These are phyloP conservation scores for Vitis rupestris DNA, from an alignment of 164 flowering plant species.

Conservation along the genomic window DNA sequence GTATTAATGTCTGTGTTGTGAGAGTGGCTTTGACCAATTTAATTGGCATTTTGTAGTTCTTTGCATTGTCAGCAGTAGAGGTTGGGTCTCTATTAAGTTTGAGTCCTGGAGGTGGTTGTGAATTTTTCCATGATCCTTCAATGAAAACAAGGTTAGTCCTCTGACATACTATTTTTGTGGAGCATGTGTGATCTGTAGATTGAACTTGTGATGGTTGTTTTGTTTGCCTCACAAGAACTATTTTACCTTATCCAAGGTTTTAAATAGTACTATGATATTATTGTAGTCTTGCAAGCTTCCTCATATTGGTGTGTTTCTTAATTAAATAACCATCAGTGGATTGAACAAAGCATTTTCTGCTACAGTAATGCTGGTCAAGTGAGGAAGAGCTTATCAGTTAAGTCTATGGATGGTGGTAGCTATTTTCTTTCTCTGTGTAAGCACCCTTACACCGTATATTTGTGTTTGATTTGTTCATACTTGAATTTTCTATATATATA, in stretches of 20 bases:
- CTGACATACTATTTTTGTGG: background rate
- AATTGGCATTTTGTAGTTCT: conserved; percentile 40
- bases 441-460: conserved; percentile 11
- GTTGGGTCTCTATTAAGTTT: conserved; percentile 77
- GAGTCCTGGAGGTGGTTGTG: conserved; percentile 68
- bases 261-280: background rate
- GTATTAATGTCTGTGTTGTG: no score
- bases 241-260: no score
- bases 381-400: conserved; percentile 65
- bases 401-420: conserved; percentile 65
- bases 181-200: background rate
- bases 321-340: background rate
- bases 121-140: conserved; percentile 92
- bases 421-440: conserved; percentile 71
- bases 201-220: background rate
- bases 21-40: conserved; percentile 15
- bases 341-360: conserved; percentile 6
- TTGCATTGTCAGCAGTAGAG: conserved; percentile 85
- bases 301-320: background rate
- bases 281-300: background rate
- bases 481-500: background rate
- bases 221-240: background rate
- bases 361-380: conserved; percentile 90
- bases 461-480: background rate
- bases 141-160: conserved; percentile 61